phyloP scores from a whole-genome alignment of 2,329 filamentous ascomycete species.

The Didymella glomerata region DNA sequence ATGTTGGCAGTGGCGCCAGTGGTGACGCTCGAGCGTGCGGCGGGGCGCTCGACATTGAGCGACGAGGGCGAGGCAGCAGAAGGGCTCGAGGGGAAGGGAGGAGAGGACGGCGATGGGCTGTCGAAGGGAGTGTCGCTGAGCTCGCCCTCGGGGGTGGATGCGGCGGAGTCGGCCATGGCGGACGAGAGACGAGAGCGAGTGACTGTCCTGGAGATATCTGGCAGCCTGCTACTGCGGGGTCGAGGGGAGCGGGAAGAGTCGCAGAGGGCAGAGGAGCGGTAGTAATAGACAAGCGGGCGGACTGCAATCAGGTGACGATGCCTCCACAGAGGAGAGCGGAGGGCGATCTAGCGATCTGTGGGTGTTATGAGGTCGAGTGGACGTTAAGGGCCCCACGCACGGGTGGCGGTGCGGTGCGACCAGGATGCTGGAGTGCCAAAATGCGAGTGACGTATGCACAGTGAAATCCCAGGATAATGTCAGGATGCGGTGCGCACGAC shows the following conservation, averaged over 20 bases:
- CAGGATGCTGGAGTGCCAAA: constrained; percentile 26
- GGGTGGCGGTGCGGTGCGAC: constrained; percentile 32
- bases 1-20: constrained; percentile 62
- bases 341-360: constrained; percentile 26
- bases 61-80: constrained; percentile 31
- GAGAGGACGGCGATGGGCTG: constrained; percentile 44
- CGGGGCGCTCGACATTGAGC: constrained; percentile 54
- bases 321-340: constrained; percentile 23
- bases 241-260: constrained; percentile 12
- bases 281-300: constrained; percentile 14
- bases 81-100: constrained; percentile 36
- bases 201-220: constrained; percentile 8
- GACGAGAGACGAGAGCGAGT: constrained; percentile 10
- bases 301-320: constrained; percentile 24
- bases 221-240: constrained; percentile 31
- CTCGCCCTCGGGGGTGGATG: constrained; percentile 43
- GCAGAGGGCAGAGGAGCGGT: constrained; percentile 16
- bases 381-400: constrained; percentile 27
- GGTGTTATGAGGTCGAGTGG: constrained; percentile 30
- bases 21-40: constrained; percentile 68
- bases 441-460: constrained; percentile 30
- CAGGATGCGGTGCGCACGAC: constrained; percentile 19
- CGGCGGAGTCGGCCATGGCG: constrained; percentile 42
- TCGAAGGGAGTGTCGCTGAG: constrained; percentile 45
- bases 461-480: constrained; percentile 26